Evolutionary conservation across 345 rosid species (phyloP).

Genomic region (Melastoma malabathricum): DNA sequence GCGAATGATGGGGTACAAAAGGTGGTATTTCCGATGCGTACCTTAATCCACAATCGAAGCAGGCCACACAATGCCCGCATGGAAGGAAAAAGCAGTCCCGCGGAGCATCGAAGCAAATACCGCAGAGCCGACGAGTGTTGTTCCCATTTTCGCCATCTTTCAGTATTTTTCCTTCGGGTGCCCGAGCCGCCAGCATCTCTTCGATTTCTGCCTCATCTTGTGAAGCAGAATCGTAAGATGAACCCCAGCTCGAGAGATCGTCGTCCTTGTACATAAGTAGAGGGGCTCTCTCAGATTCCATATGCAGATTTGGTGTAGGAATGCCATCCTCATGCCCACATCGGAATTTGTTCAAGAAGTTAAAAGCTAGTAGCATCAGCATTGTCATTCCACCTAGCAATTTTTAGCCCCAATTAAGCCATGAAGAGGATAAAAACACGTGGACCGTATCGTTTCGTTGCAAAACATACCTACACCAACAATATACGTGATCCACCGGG

Average conservation of each 20-base stretch:
- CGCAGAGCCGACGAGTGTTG: constrained; percentile 80
- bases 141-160: constrained; percentile 50
- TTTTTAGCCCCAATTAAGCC: neutral
- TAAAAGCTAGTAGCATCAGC: constrained; percentile 45
- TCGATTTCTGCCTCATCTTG: constrained; percentile 60
- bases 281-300: constrained; percentile 47
- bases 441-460: constrained; percentile 3
- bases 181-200: constrained; percentile 27
- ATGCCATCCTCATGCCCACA: constrained; percentile 23
- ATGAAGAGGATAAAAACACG: neutral
- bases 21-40: constrained; percentile 12
- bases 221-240: constrained; percentile 74
- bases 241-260: constrained; percentile 85
- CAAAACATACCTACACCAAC: constrained; percentile 55
- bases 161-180: constrained; percentile 25
- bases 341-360: constrained; percentile 48
- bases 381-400: constrained; percentile 49
- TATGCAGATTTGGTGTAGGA: constrained; percentile 19
- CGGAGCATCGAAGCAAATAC: constrained; percentile 93
- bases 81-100: constrained; percentile 99
- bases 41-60: constrained; percentile 89
- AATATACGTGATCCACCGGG: constrained; percentile 85
- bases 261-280: constrained; percentile 69
- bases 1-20: neutral
- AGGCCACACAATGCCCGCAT: constrained; percentile 92